phyloP scores from a whole-genome alignment of 2,329 filamentous ascomycete species.

The Venturia oleaginea region DNA sequence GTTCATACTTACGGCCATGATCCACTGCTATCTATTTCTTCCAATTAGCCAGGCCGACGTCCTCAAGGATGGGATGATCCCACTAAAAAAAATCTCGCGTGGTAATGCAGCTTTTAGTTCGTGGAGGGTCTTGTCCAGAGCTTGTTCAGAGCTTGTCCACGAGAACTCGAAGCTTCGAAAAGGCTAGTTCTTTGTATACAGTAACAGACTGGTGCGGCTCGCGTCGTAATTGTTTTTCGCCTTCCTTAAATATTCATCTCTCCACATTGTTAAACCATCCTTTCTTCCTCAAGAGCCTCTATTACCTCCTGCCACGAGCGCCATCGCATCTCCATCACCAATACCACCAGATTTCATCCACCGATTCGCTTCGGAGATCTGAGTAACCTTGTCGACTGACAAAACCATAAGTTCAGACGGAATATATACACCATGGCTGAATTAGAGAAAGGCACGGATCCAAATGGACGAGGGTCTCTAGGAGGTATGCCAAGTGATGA shows the following conservation, averaged over 20 bases:
- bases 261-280: neutral
- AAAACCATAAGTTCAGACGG: neutral
- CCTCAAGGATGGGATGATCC: neutral
- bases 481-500: neutral
- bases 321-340: neutral
- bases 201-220: neutral
- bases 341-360: neutral
- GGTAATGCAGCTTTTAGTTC: neutral
- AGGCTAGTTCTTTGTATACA: neutral
- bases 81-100: neutral
- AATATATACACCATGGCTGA: neutral
- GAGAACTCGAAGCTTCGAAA: slow-evolving; percentile 5
- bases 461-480: neutral
- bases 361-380: neutral
- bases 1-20: neutral
- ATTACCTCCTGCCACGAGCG: neutral
- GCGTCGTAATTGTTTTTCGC: neutral
- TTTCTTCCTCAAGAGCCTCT: neutral
- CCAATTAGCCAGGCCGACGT: neutral
- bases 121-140: neutral
- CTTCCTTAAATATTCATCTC: neutral
- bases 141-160: neutral
- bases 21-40: neutral
- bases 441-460: neutral
- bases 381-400: neutral